Conservation (phyloP, 1,284 basidiomycete genomes). For the Tremellales sp. region DNA sequence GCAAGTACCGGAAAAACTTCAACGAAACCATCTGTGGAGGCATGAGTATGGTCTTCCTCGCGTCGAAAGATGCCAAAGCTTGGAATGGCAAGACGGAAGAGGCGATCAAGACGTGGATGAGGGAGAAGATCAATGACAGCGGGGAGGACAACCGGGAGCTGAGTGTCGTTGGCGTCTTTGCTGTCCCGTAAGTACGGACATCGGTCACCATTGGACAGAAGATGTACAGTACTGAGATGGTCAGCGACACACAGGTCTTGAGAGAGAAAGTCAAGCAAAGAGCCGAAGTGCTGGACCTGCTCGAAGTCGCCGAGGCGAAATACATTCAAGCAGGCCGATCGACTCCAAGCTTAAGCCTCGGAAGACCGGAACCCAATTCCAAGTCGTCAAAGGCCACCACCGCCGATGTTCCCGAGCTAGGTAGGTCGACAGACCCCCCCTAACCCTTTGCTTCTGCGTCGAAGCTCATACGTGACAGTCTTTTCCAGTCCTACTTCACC, state of each 20-base stretch:
- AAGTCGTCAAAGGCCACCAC: background rate
- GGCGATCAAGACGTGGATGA: constrained; percentile 12
- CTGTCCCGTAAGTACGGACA: constrained; percentile 58
- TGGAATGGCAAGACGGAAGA: constrained; percentile 66
- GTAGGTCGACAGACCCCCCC: background rate
- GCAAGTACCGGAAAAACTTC: constrained; percentile 59
- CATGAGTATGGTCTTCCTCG: constrained; percentile 61
- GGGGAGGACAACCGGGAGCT: constrained; percentile 52
- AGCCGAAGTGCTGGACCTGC: constrained; percentile 64
- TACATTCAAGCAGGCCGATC: constrained; percentile 55
- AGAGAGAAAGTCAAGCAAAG: constrained; percentile 65
- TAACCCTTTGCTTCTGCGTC: too few species aligned
- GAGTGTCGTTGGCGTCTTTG: constrained; percentile 67
- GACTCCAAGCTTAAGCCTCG: too few species aligned
- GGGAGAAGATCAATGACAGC: constrained; percentile 13
- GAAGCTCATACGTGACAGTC: too few species aligned
- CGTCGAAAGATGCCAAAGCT: constrained; percentile 57
- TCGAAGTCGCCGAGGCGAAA: constrained; percentile 70
- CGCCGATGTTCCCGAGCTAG: background rate
- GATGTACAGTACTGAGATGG: constrained; percentile 52
- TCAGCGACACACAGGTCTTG: constrained; percentile 64
- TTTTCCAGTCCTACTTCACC: too few species aligned
- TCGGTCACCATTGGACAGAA: constrained; percentile 1
- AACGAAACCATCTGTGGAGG: constrained; percentile 60
- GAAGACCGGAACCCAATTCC: background rate